Evolutionary conservation across 2,329 filamentous ascomycete species (phyloP).

Genomic region (Venturia asperata): DNA sequence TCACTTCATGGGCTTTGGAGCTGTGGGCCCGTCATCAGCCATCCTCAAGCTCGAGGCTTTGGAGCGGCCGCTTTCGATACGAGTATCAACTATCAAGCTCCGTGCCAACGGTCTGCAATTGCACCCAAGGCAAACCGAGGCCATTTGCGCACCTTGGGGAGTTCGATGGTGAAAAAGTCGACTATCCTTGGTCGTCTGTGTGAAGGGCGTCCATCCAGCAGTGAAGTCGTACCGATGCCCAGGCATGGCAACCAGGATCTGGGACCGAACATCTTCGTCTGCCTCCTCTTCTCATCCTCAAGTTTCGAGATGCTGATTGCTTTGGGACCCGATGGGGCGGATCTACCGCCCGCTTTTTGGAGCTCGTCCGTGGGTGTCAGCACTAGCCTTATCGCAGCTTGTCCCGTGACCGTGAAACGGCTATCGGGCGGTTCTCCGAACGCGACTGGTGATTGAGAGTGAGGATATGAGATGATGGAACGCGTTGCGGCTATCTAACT

Average conservation of each 20-base stretch:
- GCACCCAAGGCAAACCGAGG: neutral
- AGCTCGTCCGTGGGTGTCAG: neutral
- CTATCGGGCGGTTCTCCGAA: neutral
- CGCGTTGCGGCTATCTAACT: neutral
- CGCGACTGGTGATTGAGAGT: neutral
- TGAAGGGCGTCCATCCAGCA: neutral
- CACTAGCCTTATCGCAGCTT: conserved; percentile 6
- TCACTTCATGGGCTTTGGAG: too few relatives aligned
- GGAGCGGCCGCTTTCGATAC: neutral
- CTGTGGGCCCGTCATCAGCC: too few relatives aligned
- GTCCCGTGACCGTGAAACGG: neutral
- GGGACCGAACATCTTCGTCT: neutral
- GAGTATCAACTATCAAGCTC: neutral
- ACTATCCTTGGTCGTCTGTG: neutral
- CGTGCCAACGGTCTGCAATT: neutral
- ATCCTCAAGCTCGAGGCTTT: neutral
- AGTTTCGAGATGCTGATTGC: neutral
- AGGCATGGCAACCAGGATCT: neutral
- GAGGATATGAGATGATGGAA: neutral
- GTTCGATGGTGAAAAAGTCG: neutral
- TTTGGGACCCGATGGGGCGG: neutral
- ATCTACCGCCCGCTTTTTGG: neutral
- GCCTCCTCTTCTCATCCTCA: neutral
- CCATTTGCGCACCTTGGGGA: neutral
- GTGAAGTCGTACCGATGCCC: neutral